phyloP scores from a whole-genome alignment of 2,329 filamentous ascomycete species.

The Colletotrichum cordylinicola region DNA sequence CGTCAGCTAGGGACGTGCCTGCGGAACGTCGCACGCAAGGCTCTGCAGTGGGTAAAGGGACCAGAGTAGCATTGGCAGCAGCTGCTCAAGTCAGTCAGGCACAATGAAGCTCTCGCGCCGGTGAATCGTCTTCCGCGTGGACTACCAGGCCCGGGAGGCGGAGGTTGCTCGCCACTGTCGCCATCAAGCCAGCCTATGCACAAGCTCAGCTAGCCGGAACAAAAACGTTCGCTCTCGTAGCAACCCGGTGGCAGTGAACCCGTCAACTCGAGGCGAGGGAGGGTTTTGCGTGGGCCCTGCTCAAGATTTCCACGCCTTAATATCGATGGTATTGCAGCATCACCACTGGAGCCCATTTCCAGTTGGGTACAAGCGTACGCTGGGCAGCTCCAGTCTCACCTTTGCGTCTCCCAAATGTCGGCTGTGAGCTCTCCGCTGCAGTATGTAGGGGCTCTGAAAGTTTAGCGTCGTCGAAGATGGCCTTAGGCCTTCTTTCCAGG shows the following conservation, averaged over 20 bases:
- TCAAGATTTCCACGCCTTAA: not conserved
- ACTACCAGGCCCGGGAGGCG: not conserved
- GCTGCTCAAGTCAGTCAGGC: not conserved
- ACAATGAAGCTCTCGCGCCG: not conserved
- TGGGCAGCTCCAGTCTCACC: not conserved
- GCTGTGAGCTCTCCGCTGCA: conserved; percentile 1
- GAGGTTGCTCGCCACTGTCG: not conserved
- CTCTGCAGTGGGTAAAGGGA: not conserved
- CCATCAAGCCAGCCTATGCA: not conserved
- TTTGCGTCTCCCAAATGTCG: not conserved
- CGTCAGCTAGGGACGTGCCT: not conserved
- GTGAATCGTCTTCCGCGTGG: not conserved
- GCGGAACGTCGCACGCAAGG: not conserved
- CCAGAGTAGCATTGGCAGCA: not conserved
- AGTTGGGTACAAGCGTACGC: not conserved
- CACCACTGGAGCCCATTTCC: not conserved
- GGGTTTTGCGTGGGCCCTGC: not conserved
- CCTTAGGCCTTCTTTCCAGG: not conserved
- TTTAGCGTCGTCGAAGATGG: not conserved
- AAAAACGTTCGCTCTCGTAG: not conserved
- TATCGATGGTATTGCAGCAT: conserved; percentile 16
- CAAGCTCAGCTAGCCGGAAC: not conserved
- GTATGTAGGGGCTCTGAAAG: not conserved
- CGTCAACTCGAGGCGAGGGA: not conserved
- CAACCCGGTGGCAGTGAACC: not conserved